Conservation (phyloP, 768 basidiomycete species). For the Pisolithus microcarpus region DNA sequence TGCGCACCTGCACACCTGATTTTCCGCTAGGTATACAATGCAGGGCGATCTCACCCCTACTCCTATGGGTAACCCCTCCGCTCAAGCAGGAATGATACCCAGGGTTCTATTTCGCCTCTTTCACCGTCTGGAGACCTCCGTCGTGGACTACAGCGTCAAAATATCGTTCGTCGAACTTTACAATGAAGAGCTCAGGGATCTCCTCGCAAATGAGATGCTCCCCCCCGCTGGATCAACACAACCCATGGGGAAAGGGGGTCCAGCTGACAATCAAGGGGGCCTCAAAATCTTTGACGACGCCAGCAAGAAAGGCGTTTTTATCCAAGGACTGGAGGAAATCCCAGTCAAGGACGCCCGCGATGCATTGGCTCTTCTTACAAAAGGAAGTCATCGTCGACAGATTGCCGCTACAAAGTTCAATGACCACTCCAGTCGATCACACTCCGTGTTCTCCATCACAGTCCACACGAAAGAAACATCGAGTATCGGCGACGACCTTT, state of each 20-base stretch:
- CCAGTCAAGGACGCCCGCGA: slow-evolving; percentile 76
- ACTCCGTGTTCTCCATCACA: slow-evolving; percentile 95
- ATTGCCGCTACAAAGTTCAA: slow-evolving; percentile 97
- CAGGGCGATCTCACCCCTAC: slow-evolving; percentile 86
- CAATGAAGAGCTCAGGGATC: slow-evolving; percentile 96
- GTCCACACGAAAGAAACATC: slow-evolving; percentile 86
- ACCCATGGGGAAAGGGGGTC: slow-evolving; percentile 62
- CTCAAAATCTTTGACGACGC: slow-evolving; percentile 93
- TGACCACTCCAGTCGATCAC: slow-evolving; percentile 94
- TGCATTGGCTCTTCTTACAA: slow-evolving; percentile 76
- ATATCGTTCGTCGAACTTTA: slow-evolving; percentile 94
- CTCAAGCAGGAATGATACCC: slow-evolving; percentile 93
- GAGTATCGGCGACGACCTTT: slow-evolving; percentile 72
- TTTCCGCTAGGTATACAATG: slow-evolving; percentile 80
- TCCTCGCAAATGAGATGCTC: slow-evolving; percentile 73
- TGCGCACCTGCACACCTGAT: slow-evolving; percentile 8
- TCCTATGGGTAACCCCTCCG: slow-evolving; percentile 79
- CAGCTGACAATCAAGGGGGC: slow-evolving; percentile 47
- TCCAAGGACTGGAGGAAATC: slow-evolving; percentile 91
- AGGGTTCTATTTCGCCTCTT: slow-evolving; percentile 89
- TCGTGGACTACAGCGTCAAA: slow-evolving; percentile 84
- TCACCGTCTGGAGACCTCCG: slow-evolving; percentile 70
- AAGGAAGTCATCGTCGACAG: slow-evolving; percentile 86
- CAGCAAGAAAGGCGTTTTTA: slow-evolving; percentile 81
- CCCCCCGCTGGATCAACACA: slow-evolving; percentile 61